A percentile compares a stretch with the other conserved stretches of the same genome.
Conservation (phyloP, 129 eudicot species). For the Pittosporum tobira region DNA sequence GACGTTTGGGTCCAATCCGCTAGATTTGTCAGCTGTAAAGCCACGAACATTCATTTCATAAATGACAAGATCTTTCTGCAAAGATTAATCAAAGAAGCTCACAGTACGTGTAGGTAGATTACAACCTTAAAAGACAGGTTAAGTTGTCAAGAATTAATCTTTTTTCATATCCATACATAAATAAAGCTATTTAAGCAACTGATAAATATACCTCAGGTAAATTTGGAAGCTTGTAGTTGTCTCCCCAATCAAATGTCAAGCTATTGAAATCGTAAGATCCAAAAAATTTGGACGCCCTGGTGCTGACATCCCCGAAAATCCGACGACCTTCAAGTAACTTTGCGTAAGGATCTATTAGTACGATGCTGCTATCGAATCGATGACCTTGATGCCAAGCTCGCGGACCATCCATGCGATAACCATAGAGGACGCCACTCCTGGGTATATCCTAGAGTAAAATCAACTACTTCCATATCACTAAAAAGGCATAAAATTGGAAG, state of each 20-base stretch:
- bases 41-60: slow-evolving; percentile 98
- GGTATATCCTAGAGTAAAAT: slow-evolving; percentile 54
- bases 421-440: slow-evolving; percentile 55
- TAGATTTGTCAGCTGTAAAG: slow-evolving; percentile 80
- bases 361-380: slow-evolving; percentile 64
- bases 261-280: slow-evolving; percentile 86
- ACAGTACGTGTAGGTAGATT: not conserved
- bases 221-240: slow-evolving; percentile 62
- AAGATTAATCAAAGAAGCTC: not conserved
- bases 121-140: not conserved
- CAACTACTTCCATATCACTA: not conserved
- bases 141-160: not conserved
- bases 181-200: not conserved
- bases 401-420: slow-evolving; percentile 85
- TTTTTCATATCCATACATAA: not conserved
- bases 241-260: slow-evolving; percentile 90
- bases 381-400: slow-evolving; percentile 80
- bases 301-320: slow-evolving; percentile 59
- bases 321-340: slow-evolving; percentile 83
- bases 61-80: slow-evolving; percentile 89
- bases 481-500: not conserved
- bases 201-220: slow-evolving; percentile 68
- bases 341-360: slow-evolving; percentile 91
- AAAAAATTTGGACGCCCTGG: slow-evolving; percentile 42
- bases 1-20: slow-evolving; percentile 56